phyloP scores from a whole-genome alignment of 1,139 yeast species.

The Chernovozyma aurita region DNA sequence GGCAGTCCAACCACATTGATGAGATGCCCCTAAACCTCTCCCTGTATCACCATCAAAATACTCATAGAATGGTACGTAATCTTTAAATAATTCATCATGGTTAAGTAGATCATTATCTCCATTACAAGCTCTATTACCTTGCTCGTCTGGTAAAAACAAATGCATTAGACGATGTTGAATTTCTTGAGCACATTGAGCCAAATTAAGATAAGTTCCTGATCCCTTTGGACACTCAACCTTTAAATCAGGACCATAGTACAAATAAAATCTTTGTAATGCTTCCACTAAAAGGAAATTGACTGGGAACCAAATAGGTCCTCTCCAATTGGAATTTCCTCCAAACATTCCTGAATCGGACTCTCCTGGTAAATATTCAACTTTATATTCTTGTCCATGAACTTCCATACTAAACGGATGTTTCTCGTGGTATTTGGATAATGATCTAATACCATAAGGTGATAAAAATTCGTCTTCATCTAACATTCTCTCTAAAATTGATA shows the following conservation, averaged over 20 bases:
- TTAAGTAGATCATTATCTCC: conserved; percentile 64
- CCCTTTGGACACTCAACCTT: conserved; percentile 91
- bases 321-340: conserved; percentile 97
- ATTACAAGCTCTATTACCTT: conserved; percentile 74
- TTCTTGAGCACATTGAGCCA: conserved; percentile 92
- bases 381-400: conserved; percentile 72
- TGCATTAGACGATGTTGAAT: conserved; percentile 83
- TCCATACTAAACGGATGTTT: conserved; percentile 84
- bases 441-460: conserved; percentile 84
- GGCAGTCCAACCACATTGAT: conserved; percentile 98
- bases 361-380: conserved; percentile 82
- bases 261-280: conserved; percentile 81
- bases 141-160: conserved; percentile 68
- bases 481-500: conserved; percentile 75
- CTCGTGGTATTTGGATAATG: conserved; percentile 83
- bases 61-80: conserved; percentile 78
- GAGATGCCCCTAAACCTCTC: conserved; percentile 90
- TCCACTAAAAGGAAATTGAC: conserved; percentile 85
- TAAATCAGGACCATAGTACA: conserved; percentile 84
- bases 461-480: conserved; percentile 86
- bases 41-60: conserved; percentile 96
- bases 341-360: conserved; percentile 94
- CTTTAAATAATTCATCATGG: conserved; percentile 70
- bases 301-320: conserved; percentile 99
- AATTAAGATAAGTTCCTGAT: conserved; percentile 72